A percentile compares a stretch with the other conserved stretches of the same genome.
phyloP scores from a whole-genome alignment of 805 yeast species.

The Candida coleopterorum region DNA sequence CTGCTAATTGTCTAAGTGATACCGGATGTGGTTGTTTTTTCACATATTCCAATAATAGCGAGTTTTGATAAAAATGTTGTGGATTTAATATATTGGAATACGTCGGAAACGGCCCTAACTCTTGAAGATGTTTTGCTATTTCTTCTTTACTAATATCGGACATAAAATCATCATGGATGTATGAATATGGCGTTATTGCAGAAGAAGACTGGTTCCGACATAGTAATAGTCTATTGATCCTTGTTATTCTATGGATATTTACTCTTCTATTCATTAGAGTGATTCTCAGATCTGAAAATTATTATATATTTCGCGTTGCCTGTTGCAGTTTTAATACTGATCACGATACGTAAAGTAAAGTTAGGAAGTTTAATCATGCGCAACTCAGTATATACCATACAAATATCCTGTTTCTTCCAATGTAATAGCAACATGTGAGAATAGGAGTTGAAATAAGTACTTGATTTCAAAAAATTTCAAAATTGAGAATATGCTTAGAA shows the following conservation, averaged over 20 bases:
- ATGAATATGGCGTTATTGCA: conserved; percentile 24
- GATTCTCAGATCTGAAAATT: not conserved
- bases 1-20: conserved; percentile 83
- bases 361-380: too few relatives aligned
- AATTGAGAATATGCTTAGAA: too few relatives aligned
- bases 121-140: conserved; percentile 24
- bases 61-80: conserved; percentile 86
- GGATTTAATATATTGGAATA: conserved; percentile 40
- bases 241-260: too few relatives aligned
- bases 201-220: conserved; percentile 1
- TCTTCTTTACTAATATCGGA: conserved; percentile 26
- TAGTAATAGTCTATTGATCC: not conserved
- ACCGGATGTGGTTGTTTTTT: conserved; percentile 79
- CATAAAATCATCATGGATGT: conserved; percentile 32
- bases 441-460: too few relatives aligned
- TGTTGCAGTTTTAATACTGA: too few relatives aligned
- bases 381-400: too few relatives aligned
- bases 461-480: too few relatives aligned
- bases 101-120: conserved; percentile 39
- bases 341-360: too few relatives aligned
- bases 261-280: not conserved
- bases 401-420: too few relatives aligned
- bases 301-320: too few relatives aligned
- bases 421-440: too few relatives aligned
- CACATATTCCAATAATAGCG: conserved; percentile 58